phyloP scores from a whole-genome alignment of 352 stramenopile genomes.

The Pythium dissotocum region DNA sequence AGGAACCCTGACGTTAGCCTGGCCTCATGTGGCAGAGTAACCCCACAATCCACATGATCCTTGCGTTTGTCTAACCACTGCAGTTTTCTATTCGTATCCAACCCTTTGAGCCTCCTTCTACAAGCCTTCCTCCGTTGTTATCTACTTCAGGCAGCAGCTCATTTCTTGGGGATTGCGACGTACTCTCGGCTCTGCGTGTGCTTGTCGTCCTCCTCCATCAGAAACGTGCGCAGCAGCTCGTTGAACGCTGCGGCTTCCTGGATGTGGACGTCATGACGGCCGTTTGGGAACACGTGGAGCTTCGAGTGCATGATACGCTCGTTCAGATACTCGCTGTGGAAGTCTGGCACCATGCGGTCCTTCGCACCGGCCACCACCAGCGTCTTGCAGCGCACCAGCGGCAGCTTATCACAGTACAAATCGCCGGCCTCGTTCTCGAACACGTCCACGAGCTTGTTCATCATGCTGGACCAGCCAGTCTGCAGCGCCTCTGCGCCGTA shows the following conservation, averaged over 20 bases:
- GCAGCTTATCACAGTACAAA: constrained; percentile 67
- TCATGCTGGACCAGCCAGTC: constrained; percentile 61
- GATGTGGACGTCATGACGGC: constrained; percentile 62
- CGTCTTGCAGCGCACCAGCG: constrained; percentile 83
- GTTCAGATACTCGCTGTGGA: constrained; percentile 82
- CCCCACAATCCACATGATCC: too few relatives aligned
- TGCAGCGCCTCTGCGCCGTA: constrained; percentile 57
- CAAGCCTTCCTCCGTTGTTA: too few relatives aligned
- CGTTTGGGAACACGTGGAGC: constrained; percentile 53
- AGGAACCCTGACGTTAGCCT: too few relatives aligned
- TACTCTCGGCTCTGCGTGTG: constrained; percentile 82
- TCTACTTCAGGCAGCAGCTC: background rate
- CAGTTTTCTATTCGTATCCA: background rate
- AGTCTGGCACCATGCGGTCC: constrained; percentile 64
- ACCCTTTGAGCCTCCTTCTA: too few relatives aligned
- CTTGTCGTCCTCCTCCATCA: constrained; percentile 79
- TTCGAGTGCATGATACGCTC: constrained; percentile 86
- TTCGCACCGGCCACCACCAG: constrained; percentile 65
- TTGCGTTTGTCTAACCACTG: too few relatives aligned
- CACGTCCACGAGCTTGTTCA: constrained; percentile 45
- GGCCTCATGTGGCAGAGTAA: too few relatives aligned
- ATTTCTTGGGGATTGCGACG: constrained; percentile 43
- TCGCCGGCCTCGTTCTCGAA: constrained; percentile 62
- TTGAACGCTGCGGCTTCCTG: constrained; percentile 58
- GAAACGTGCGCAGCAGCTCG: constrained; percentile 54